A percentile compares a stretch with the other conserved stretches of the same genome.
Conservation (phyloP, 805 yeast species). For the Kodamaea jinghongensis region DNA sequence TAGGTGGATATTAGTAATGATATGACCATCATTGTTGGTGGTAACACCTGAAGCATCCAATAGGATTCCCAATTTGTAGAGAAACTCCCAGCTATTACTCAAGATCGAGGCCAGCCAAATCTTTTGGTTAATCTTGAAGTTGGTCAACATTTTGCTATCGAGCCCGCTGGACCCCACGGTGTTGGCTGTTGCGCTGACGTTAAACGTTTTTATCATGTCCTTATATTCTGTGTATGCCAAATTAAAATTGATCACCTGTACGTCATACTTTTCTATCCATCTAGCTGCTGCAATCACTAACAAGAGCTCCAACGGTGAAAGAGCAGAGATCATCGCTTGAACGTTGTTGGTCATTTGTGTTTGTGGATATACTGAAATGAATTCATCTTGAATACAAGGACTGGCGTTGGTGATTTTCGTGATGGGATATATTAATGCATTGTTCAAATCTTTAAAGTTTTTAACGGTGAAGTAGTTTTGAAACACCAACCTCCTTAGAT, state of each 20-base stretch:
- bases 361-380: slow-evolving; percentile 23
- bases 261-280: slow-evolving; percentile 55
- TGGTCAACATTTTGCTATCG: slow-evolving; percentile 33
- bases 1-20: slow-evolving; percentile 24
- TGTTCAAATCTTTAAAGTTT: slow-evolving; percentile 51
- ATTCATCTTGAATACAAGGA: slow-evolving; percentile 26
- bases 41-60: slow-evolving; percentile 45
- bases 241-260: slow-evolving; percentile 68
- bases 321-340: slow-evolving; percentile 27
- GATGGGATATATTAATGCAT: slow-evolving; percentile 42
- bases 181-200: slow-evolving; percentile 35
- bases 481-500: slow-evolving; percentile 14
- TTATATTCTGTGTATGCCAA: slow-evolving; percentile 73
- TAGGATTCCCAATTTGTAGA: slow-evolving; percentile 55
- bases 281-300: slow-evolving; percentile 75
- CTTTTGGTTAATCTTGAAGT: slow-evolving; percentile 40
- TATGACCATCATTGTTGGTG: slow-evolving; percentile 38
- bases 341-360: slow-evolving; percentile 23
- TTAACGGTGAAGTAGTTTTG: slow-evolving; percentile 57
- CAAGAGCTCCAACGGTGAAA: slow-evolving; percentile 72
- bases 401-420: slow-evolving; percentile 19
- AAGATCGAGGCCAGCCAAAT: slow-evolving; percentile 62
- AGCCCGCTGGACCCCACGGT: slow-evolving; percentile 30
- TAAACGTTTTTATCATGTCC: slow-evolving; percentile 47
- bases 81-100: slow-evolving; percentile 70